phyloP scores from a whole-genome alignment of 306 rosid genomes.

The Comarum palustre region DNA sequence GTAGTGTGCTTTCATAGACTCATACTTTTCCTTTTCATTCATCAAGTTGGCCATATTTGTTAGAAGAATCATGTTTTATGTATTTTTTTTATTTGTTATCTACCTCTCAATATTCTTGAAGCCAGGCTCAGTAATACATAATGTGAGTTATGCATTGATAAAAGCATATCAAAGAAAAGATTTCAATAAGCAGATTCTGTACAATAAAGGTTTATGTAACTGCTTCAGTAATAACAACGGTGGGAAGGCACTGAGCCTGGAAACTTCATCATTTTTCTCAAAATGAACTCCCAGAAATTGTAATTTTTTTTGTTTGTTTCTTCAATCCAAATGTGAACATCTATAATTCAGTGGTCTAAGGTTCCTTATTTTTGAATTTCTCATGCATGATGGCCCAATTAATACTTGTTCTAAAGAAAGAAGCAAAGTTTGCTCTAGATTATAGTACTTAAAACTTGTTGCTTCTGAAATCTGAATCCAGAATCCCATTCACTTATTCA shows the following conservation, averaged over 20 bases:
- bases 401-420: background rate
- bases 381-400: background rate
- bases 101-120: background rate
- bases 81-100: background rate
- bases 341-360: background rate
- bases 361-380: background rate
- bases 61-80: background rate
- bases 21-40: background rate
- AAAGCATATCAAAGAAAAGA: background rate
- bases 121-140: background rate
- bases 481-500: background rate
- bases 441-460: background rate
- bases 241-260: background rate
- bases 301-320: background rate
- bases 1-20: background rate
- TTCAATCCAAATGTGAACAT: background rate
- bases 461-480: constrained; percentile 10
- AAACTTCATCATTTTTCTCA: too few species aligned
- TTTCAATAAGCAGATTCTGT: constrained; percentile 1
- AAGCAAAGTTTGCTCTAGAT: background rate
- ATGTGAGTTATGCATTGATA: background rate
- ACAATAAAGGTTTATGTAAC: background rate
- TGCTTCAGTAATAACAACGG: background rate
- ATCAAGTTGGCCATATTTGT: background rate
- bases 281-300: background rate